Evolutionary conservation across 306 rosid species (phyloP).

Genomic region (Acacia acuminata): DNA sequence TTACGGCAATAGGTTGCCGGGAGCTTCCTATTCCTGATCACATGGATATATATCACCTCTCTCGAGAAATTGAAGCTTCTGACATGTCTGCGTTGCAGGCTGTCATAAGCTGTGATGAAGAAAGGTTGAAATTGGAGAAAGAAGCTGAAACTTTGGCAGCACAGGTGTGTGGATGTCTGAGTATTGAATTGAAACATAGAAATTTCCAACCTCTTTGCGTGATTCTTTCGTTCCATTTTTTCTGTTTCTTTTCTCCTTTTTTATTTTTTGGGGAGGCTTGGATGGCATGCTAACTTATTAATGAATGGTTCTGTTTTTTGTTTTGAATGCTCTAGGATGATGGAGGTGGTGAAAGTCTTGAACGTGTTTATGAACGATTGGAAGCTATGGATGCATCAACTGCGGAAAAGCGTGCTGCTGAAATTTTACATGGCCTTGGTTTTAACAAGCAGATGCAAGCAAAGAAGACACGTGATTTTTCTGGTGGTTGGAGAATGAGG

Average conservation of each 20-base stretch:
- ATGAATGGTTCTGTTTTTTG: background rate
- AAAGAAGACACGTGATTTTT: conserved; percentile 89
- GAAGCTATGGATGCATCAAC: conserved; percentile 95
- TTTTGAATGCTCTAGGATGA: conserved; percentile 58
- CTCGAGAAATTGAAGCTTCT: conserved; percentile 95
- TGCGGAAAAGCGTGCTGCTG: conserved; percentile 99
- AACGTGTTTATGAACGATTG: conserved; percentile 84
- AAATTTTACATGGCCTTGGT: conserved; percentile 91
- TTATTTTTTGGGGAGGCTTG: background rate
- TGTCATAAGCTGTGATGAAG: conserved; percentile 93
- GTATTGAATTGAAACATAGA: background rate
- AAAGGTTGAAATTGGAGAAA: conserved; percentile 81
- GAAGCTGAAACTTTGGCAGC: conserved; percentile 85
- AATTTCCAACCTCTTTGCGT: background rate
- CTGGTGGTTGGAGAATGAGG: conserved; percentile 99
- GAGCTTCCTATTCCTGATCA: conserved; percentile 98
- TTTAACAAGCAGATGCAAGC: conserved; percentile 93
- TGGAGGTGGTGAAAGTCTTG: conserved; percentile 95
- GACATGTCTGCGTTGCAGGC: conserved; percentile 94
- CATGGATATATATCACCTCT: conserved; percentile 93
- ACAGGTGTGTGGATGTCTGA: conserved; percentile 54
- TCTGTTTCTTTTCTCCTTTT: too few species aligned
- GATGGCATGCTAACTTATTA: background rate
- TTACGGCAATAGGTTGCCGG: conserved; percentile 74
- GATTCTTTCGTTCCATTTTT: background rate